These are phyloP conservation scores for Glomus cerebriforme DNA, from an alignment of 192 early-diverging fungal species.

Conservation along the genomic window DNA sequence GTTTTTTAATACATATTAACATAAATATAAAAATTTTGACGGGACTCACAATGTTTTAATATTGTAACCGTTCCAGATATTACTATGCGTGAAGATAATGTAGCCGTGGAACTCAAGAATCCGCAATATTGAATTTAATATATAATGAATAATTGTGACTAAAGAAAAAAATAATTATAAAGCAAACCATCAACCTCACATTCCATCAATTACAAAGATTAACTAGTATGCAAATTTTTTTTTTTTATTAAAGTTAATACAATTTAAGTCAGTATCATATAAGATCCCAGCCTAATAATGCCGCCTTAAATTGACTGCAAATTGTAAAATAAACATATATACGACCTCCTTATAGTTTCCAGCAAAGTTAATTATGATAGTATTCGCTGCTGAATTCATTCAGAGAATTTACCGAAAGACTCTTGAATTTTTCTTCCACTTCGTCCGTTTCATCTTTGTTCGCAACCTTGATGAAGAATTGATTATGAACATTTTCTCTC, in stretches of 20 bases:
- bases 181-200: background rate
- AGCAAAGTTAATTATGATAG: background rate
- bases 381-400: background rate
- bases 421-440: constrained; percentile 3
- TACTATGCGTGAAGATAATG: no score
- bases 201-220: background rate
- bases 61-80: no score
- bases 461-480: background rate
- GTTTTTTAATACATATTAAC: no score
- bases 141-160: no score
- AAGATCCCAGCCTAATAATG: background rate
- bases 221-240: background rate
- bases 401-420: background rate
- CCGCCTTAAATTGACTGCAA: background rate
- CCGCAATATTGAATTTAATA: no score
- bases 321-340: background rate
- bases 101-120: no score
- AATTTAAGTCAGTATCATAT: background rate
- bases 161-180: background rate
- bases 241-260: background rate
- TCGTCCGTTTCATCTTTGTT: constrained; percentile 7
- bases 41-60: no score
- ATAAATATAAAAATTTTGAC: no score
- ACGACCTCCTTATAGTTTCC: background rate
- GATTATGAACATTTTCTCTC: background rate